Evolutionary conservation across 2,329 filamentous ascomycete species (phyloP), one percentile per base, ranked within the genome.

Genomic region (Penicillium sp.): DNA sequence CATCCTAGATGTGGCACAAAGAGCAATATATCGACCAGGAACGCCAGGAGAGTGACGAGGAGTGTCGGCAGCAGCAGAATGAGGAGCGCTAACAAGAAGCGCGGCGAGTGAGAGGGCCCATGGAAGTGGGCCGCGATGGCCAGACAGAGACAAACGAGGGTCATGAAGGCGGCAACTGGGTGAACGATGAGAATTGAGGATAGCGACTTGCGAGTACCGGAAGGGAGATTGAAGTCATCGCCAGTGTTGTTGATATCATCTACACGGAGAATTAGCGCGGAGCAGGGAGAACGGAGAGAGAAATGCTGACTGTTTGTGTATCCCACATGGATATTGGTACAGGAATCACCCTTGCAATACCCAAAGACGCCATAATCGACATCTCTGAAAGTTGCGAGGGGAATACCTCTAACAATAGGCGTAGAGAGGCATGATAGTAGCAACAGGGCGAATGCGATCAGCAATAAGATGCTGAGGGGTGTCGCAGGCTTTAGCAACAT

Each of bases 1-100:
- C 91, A 97, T 65, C 85, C 82, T 74, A 96, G 75, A 70, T 97
- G 91, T 40, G 93, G 93, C 13, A 96, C 88, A 66, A 99, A 99
- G 18, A 99, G 78, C 29, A 99, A 77, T 22, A 97, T 88, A 70
- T 99, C 93, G 62, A 97, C 85, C 22, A 99, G 76, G 72, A 97
- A 97, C 19, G 91, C 88, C 49, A 95, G 78, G 1, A 96, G 78
- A 39, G 88, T 86, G 57, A 93, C 80, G 27, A 97, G 75, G 39
- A 97, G 83, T 8, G 90, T 90, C 41, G 95, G 80, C 54, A 97
- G 83, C 49, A 87, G 86, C 59, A 97, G 80, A 56, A 97, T 91
- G 57, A 96, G 85, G 29, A 97, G 77, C 25, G 82, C 80, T 29
- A 97, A 81, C 4, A 97, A 81, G 66, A 91, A 99, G 62, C 89